A percentile compares a stretch with the other conserved stretches of the same genome.
phyloP scores from a whole-genome alignment of 2,329 filamentous ascomycete species.

The Fusarium fracticaudum region DNA sequence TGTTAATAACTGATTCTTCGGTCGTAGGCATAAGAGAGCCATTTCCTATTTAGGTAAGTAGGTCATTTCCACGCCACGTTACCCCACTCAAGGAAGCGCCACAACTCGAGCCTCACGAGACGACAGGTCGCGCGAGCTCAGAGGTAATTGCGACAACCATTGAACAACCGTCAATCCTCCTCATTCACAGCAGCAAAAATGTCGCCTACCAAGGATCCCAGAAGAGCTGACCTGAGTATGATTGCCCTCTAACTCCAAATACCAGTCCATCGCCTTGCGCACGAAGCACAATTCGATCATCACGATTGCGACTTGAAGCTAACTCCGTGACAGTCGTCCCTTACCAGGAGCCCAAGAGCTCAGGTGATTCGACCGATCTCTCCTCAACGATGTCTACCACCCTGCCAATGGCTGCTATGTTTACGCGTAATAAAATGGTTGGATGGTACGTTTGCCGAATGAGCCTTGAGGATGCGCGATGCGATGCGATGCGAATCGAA shows the following conservation, averaged over 20 bases:
- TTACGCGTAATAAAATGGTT: slow-evolving; percentile 85
- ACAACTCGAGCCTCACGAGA: slow-evolving; percentile 21
- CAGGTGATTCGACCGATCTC: slow-evolving; percentile 74
- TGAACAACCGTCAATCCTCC: slow-evolving; percentile 15
- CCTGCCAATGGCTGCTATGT: slow-evolving; percentile 85
- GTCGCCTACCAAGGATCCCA: slow-evolving; percentile 56
- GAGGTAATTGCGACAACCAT: slow-evolving; percentile 36
- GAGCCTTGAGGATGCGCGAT: neutral
- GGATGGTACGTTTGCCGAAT: slow-evolving; percentile 63
- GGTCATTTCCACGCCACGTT: slow-evolving; percentile 21
- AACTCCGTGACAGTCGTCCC: slow-evolving; percentile 75
- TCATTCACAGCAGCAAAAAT: slow-evolving; percentile 42
- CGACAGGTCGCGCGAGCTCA: slow-evolving; percentile 32
- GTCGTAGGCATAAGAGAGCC: neutral
- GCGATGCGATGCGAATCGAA: slow-evolving; percentile 4
- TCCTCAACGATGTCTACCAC: slow-evolving; percentile 77
- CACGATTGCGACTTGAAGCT: slow-evolving; percentile 12
- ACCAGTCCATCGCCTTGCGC: neutral
- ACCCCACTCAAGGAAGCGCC: slow-evolving; percentile 15
- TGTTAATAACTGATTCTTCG: neutral
- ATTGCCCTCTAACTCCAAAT: neutral
- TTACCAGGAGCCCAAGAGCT: slow-evolving; percentile 79
- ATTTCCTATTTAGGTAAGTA: slow-evolving; percentile 34
- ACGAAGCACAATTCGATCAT: neutral
- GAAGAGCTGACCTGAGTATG: slow-evolving; percentile 57